Base-by-base conservation (phyloP, 2,329 filamentous ascomycete species). In the Paecilomyces fulvus region DNA sequence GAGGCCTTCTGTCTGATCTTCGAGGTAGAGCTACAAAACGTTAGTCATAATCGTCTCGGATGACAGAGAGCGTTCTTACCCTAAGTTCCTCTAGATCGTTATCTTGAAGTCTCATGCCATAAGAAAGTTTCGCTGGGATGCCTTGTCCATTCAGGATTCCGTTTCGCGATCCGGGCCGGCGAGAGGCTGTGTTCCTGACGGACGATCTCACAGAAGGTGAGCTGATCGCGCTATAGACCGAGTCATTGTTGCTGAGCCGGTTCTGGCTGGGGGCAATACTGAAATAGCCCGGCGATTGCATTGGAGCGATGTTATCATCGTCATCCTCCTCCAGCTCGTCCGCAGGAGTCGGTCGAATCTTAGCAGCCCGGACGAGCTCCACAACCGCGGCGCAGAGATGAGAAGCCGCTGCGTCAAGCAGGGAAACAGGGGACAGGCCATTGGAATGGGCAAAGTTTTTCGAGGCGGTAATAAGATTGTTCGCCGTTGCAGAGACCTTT, bases 391-490 rank as follows among this genome's bases (percentile, higher is more conserved):
- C 85, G 1, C 90, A 90, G 33, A 97, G 80, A 73, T 99, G 91
- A 23, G 90, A 94, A 7, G 92, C 91, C 1, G 94, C 92, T 3
- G 92, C 94, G 71, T 99, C 94, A 21, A 99, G 79, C 2, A 99
- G 76, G 5, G 90, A 95, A n/a, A 99, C 87, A 0, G 94, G 94
- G 1, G 90, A 92, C 30, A 99, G 82, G 30, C 94, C 94, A 20
- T 84, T 85, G 0, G 90, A 86, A 10, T 84, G 82, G 31, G 89
- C 87, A 71, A 94, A 96, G 68, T 96, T 96, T 76, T 95, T 96
- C 31, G 90, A 88, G 1, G 92, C 90, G 2, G 92, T 97, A 66
- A 97, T 96, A 57, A 99, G 79, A 67, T 92, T 94, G 78, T 97
- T 97, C 52, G 94, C 92, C 1, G 92, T 95, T 2, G 88, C 87